These are phyloP conservation scores for Auxenochlorella pyrenoidosa DNA, from an alignment of 139 green algal genomes.

Conservation along the genomic window DNA sequence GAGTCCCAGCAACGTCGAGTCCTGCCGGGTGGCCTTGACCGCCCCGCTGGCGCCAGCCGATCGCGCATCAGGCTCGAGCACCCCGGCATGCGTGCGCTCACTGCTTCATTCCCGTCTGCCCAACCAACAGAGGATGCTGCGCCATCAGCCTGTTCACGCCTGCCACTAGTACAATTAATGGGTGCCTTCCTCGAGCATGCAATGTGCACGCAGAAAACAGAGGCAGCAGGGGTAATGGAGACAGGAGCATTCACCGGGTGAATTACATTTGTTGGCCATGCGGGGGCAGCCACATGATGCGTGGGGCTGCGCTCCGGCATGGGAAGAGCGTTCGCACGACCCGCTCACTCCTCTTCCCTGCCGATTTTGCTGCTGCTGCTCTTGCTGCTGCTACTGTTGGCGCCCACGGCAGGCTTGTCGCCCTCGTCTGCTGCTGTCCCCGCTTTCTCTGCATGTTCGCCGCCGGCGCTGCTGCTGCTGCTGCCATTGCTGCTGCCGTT, in stretches of 20 bases:
- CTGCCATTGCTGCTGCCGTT: background rate
- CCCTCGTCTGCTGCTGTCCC: background rate
- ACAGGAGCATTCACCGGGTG: background rate
- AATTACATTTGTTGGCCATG: background rate
- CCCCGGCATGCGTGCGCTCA: too few species aligned
- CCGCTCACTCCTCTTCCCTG: background rate
- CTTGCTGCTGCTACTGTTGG: background rate
- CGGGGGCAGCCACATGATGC: background rate
- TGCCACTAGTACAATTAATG: too few species aligned
- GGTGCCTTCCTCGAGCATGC: too few species aligned
- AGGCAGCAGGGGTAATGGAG: too few species aligned
- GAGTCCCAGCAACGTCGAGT: too few species aligned
- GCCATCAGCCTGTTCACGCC: too few species aligned
- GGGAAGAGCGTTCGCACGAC: background rate
- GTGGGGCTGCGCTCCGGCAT: background rate
- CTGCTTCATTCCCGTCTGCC: too few species aligned
- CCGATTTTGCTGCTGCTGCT: slow-evolving; percentile 9
- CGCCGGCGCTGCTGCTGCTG: background rate
- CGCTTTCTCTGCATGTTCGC: background rate
- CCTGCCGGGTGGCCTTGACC: too few species aligned
- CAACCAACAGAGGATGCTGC: too few species aligned
- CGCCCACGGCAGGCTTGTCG: background rate
- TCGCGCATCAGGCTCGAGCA: too few species aligned
- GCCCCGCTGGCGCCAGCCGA: too few species aligned
- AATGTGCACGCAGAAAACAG: too few species aligned